Evolutionary conservation across 2,329 filamentous ascomycete genomes (phyloP).

Genomic region (Sclerotiophoma versabilis): DNA sequence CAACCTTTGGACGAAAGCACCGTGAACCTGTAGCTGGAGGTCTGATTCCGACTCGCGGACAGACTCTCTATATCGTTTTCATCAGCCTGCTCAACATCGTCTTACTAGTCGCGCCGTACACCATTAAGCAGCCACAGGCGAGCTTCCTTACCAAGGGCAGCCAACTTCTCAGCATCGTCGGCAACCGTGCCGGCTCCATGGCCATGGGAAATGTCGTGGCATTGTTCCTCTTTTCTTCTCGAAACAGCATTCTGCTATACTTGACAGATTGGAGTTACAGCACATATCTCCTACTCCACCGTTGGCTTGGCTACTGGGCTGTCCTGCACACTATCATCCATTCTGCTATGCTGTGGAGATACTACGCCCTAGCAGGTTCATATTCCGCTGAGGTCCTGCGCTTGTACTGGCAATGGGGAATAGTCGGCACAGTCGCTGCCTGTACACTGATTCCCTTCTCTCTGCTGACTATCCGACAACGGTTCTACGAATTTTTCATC

Average conservation of each 20-base stretch:
- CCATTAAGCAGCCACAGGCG: background rate
- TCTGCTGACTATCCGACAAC: constrained; percentile 35
- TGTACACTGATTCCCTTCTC: constrained; percentile 34
- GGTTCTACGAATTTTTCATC: constrained; percentile 28
- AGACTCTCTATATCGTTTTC: background rate
- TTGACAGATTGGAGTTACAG: constrained; percentile 48
- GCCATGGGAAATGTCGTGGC: background rate
- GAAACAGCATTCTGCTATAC: constrained; percentile 47
- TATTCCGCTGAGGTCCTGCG: constrained; percentile 24
- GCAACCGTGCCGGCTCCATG: background rate
- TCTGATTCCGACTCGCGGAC: background rate
- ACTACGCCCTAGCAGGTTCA: background rate
- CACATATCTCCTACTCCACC: constrained; percentile 47
- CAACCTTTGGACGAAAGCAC: background rate
- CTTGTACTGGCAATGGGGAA: constrained; percentile 47
- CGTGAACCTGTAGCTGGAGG: background rate
- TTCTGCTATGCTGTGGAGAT: constrained; percentile 3
- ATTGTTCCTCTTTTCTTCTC: constrained; percentile 12
- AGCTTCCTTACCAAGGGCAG: background rate
- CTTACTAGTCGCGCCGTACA: background rate
- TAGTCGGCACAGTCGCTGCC: constrained; percentile 41
- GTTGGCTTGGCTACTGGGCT: constrained; percentile 30
- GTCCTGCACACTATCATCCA: constrained; percentile 25
- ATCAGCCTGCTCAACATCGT: background rate
- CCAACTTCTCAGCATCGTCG: background rate